These are phyloP conservation scores for Dendrocalamus sinicus DNA, from an alignment of 176 grass and related monocot species.

Conservation along the genomic window DNA sequence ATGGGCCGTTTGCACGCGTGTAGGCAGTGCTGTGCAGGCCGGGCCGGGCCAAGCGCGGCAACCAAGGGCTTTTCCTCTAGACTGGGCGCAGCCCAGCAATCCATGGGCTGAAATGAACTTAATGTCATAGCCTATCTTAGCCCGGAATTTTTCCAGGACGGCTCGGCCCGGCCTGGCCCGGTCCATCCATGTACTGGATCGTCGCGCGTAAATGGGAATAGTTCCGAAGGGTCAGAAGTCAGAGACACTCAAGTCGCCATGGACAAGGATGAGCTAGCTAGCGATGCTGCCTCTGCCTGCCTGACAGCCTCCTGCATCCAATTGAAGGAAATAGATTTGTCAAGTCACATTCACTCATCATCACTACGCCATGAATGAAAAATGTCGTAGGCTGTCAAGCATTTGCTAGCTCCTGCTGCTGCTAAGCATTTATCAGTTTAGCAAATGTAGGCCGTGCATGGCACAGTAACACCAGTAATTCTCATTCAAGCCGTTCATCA, in stretches of 20 bases:
- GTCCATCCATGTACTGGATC: background rate
- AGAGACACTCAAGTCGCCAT: conserved; percentile 1
- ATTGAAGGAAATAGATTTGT: background rate
- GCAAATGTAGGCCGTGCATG: background rate
- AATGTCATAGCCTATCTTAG: too few species aligned
- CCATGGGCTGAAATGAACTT: background rate
- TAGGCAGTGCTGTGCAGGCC: background rate
- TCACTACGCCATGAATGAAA: background rate
- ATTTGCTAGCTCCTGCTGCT: conserved; percentile 5
- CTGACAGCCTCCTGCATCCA: conserved; percentile 1
- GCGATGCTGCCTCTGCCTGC: background rate
- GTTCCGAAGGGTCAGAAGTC: background rate
- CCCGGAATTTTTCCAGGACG: too few species aligned
- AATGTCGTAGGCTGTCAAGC: background rate
- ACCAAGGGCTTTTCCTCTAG: background rate
- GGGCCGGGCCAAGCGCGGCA: background rate
- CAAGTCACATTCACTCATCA: background rate
- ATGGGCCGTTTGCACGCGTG: background rate
- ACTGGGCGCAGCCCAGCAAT: background rate
- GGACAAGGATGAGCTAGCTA: conserved; percentile 6
- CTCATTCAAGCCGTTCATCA: background rate
- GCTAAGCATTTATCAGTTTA: conserved; percentile 1
- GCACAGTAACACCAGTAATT: background rate
- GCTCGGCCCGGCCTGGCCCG: background rate
- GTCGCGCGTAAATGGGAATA: background rate